Conservation (phyloP, 2,329 filamentous ascomycete genomes). For the Fusarium napiforme region DNA sequence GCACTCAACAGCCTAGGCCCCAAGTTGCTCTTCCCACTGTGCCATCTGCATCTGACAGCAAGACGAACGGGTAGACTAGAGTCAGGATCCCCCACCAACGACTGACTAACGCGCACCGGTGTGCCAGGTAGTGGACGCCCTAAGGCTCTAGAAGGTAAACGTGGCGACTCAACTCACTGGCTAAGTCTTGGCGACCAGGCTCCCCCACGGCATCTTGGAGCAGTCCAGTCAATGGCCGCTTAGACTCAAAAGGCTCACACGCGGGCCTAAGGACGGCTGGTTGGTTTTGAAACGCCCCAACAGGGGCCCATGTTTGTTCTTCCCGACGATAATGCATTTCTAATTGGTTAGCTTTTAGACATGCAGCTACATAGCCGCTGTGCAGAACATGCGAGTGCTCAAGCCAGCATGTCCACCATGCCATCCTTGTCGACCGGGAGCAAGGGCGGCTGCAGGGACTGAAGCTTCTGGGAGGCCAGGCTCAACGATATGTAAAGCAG, state of each 20-base stretch:
- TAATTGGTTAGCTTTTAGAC: conserved; percentile 51
- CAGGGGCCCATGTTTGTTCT: conserved; percentile 43
- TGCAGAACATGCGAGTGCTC: conserved; percentile 56
- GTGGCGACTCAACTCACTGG: conserved; percentile 38
- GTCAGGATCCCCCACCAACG: conserved; percentile 43
- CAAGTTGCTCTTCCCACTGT: conserved; percentile 32
- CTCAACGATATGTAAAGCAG: conserved; percentile 34
- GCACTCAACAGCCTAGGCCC: conserved; percentile 19
- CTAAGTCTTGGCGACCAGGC: conserved; percentile 36
- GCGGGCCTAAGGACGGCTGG: conserved; percentile 35
- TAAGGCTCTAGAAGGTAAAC: conserved; percentile 38
- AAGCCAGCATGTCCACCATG: conserved; percentile 46
- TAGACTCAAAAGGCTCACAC: conserved; percentile 34
- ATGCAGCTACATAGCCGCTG: conserved; percentile 55
- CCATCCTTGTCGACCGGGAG: conserved; percentile 40
- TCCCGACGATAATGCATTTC: conserved; percentile 37
- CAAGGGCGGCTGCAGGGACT: conserved; percentile 48
- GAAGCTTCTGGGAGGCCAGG: conserved; percentile 35
- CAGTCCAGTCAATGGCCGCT: conserved; percentile 32
- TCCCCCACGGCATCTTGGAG: conserved; percentile 35
- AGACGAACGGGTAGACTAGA: conserved; percentile 50
- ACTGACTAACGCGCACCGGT: conserved; percentile 43
- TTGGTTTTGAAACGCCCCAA: conserved; percentile 47
- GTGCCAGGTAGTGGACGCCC: conserved; percentile 35
- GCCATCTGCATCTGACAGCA: conserved; percentile 45